Conservation (phyloP, 768 basidiomycete species). For the Mycena maculata region DNA sequence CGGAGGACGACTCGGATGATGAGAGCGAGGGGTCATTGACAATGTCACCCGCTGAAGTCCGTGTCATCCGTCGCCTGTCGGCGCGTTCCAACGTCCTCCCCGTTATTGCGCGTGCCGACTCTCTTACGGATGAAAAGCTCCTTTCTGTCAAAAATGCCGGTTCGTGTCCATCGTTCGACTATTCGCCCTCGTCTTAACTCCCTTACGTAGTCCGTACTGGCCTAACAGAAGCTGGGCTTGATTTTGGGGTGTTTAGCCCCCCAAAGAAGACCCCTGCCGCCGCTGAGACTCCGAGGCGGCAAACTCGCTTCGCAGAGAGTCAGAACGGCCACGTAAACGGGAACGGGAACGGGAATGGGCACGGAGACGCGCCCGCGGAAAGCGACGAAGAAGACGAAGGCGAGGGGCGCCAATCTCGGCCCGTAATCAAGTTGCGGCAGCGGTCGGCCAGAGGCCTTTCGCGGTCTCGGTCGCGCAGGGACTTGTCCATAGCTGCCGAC, state of each 20-base stretch:
- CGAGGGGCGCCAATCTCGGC: slow-evolving; percentile 70
- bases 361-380: slow-evolving; percentile 42
- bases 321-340: slow-evolving; percentile 41
- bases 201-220: slow-evolving; percentile 65
- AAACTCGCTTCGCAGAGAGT: slow-evolving; percentile 48
- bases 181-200: not conserved
- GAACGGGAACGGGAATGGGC: slow-evolving; percentile 37
- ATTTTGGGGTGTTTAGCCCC: slow-evolving; percentile 81
- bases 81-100: slow-evolving; percentile 84
- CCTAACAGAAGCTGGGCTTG: slow-evolving; percentile 72
- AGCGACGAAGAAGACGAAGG: slow-evolving; percentile 57
- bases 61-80: slow-evolving; percentile 81
- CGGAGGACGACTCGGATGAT: slow-evolving; percentile 61
- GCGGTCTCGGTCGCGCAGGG: slow-evolving; percentile 80
- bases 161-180: slow-evolving; percentile 39
- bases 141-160: slow-evolving; percentile 73
- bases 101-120: slow-evolving; percentile 83
- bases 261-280: slow-evolving; percentile 42
- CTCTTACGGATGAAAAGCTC: slow-evolving; percentile 83
- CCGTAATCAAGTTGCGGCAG: slow-evolving; percentile 79
- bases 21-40: slow-evolving; percentile 63
- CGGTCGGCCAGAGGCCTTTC: slow-evolving; percentile 62
- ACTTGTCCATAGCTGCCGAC: slow-evolving; percentile 67
- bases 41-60: slow-evolving; percentile 83
- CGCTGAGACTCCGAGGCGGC: slow-evolving; percentile 47